A percentile compares a stretch with the other conserved stretches of the same genome.
These are phyloP conservation scores for Pseudozyma thailandica DNA, from an alignment of 1,284 basidiomycete species.

Conservation along the genomic window DNA sequence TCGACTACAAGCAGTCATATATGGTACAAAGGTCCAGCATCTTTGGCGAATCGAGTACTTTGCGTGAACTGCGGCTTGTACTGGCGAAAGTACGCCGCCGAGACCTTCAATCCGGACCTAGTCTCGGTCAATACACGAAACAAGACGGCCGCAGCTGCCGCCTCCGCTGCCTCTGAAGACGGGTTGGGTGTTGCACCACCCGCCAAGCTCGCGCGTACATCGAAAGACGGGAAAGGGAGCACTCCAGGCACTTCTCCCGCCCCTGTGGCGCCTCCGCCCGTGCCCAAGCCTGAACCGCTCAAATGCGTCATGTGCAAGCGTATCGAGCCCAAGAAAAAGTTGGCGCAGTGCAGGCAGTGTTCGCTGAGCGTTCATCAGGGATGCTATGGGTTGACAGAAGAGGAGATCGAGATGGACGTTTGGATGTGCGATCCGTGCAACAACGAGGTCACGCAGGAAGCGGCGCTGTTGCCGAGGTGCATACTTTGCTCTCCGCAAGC, in stretches of 20 bases:
- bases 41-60: constrained; percentile 55
- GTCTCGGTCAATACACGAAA: constrained; percentile 52
- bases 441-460: constrained; percentile 60
- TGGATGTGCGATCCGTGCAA: constrained; percentile 64
- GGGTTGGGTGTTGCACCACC: constrained; percentile 63
- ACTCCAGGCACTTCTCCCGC: constrained; percentile 28
- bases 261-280: constrained; percentile 15
- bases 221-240: constrained; percentile 32
- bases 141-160: constrained; percentile 39
- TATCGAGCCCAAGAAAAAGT: constrained; percentile 62
- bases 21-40: constrained; percentile 64
- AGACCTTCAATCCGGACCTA: constrained; percentile 53
- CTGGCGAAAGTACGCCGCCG: constrained; percentile 67
- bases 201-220: constrained; percentile 37
- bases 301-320: constrained; percentile 64
- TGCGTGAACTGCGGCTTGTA: constrained; percentile 65
- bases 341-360: constrained; percentile 61
- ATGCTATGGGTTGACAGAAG: constrained; percentile 59
- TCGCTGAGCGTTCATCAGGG: constrained; percentile 63
- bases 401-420: constrained; percentile 43
- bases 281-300: constrained; percentile 47
- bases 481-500: constrained; percentile 52
- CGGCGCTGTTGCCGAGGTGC: constrained; percentile 56
- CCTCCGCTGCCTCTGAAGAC: constrained; percentile 40
- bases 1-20: constrained; percentile 49